These are phyloP conservation scores for Breynia disticha DNA, from an alignment of 441 rosid genomes.

Conservation along the genomic window DNA sequence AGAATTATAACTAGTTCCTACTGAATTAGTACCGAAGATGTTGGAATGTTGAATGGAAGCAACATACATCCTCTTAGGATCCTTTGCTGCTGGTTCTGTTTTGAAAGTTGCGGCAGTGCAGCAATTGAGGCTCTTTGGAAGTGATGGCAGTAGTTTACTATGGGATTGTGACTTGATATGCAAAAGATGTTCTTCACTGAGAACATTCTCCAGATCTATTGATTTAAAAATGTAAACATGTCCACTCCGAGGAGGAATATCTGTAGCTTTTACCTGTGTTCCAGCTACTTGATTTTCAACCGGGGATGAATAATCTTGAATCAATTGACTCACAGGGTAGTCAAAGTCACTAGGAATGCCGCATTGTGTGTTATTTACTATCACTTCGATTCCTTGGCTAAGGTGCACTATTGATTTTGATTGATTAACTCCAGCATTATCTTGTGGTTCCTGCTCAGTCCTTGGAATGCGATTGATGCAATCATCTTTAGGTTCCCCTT, in stretches of 20 bases:
- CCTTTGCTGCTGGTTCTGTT: constrained; percentile 24
- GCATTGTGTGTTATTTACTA: constrained; percentile 18
- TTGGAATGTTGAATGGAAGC: constrained; percentile 19
- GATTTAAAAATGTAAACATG: constrained; percentile 7
- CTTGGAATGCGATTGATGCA: constrained; percentile 16
- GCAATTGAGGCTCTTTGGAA: constrained; percentile 19
- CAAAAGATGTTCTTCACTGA: constrained; percentile 11
- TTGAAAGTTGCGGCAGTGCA: constrained; percentile 12
- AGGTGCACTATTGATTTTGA: constrained; percentile 20
- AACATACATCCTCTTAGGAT: constrained; percentile 20
- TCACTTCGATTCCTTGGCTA: constrained; percentile 29
- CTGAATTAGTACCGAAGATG: constrained; percentile 8
- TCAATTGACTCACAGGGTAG: constrained; percentile 22
- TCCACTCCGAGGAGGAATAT: constrained; percentile 15
- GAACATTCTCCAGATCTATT: constrained; percentile 2
- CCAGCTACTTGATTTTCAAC: constrained; percentile 30
- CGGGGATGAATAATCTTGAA: constrained; percentile 15
- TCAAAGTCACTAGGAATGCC: constrained; percentile 21
- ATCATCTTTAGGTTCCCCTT: constrained; percentile 23
- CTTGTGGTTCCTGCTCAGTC: constrained; percentile 20
- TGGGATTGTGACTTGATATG: constrained; percentile 14
- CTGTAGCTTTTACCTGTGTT: constrained; percentile 30
- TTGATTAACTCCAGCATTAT: constrained; percentile 15
- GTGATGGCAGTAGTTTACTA: constrained; percentile 17
- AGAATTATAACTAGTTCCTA: constrained; percentile 30